Percentiles rank a stretch among this genome's conserved stretches.
Evolutionary conservation across 805 yeast species (phyloP).

Genomic region (Priceomyces melissophilus): DNA sequence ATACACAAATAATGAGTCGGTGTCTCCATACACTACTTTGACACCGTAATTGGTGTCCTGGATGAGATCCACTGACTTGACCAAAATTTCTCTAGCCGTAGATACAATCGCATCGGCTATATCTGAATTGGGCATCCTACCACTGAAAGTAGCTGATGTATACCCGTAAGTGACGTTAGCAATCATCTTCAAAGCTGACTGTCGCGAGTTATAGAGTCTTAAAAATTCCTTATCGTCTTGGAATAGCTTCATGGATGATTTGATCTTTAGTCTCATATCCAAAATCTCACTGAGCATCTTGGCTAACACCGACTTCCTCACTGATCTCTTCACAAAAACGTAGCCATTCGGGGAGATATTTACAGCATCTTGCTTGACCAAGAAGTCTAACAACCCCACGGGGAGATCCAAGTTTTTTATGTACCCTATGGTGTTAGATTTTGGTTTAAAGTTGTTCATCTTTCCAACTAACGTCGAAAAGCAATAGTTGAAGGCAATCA

Average conservation of each 20-base stretch:
- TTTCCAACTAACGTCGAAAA: conserved; percentile 70
- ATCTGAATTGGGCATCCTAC: conserved; percentile 96
- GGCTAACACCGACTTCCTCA: conserved; percentile 71
- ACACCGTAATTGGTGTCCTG: conserved; percentile 75
- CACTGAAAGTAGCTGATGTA: conserved; percentile 90
- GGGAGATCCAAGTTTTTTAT: conserved; percentile 44
- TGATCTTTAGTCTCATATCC: conserved; percentile 75
- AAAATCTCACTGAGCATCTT: conserved; percentile 82
- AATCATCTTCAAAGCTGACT: conserved; percentile 79
- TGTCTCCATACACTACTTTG: conserved; percentile 93
- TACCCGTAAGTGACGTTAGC: conserved; percentile 98
- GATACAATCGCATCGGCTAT: conserved; percentile 93
- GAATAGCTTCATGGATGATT: conserved; percentile 62
- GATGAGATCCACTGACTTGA: conserved; percentile 64
- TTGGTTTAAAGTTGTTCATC: conserved; percentile 49
- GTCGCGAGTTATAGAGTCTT: conserved; percentile 68
- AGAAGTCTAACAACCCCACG: conserved; percentile 51
- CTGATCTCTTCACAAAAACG: conserved; percentile 62
- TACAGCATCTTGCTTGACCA: conserved; percentile 48
- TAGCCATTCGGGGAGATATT: conserved; percentile 84
- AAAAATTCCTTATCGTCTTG: conserved; percentile 43
- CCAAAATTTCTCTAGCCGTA: conserved; percentile 82
- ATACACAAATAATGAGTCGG: conserved; percentile 89
- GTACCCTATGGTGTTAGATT: conserved; percentile 53
- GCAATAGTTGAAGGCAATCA: conserved; percentile 89